phyloP scores from a whole-genome alignment of 192 early-diverging fungal genomes.

The Endogone sp. region DNA sequence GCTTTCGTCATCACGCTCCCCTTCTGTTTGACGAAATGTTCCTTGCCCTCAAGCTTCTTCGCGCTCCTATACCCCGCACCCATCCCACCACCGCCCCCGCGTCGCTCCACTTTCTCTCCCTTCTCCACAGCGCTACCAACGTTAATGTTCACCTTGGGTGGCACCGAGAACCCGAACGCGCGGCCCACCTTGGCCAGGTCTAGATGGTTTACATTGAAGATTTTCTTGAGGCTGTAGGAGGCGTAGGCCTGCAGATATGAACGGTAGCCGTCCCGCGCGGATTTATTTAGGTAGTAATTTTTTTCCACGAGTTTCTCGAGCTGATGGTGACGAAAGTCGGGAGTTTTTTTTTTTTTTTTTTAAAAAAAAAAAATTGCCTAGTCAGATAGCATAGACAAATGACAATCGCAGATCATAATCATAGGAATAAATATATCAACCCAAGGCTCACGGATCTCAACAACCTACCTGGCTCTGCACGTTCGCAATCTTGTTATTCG shows the following conservation, averaged over 20 bases:
- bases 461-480: slow-evolving; percentile 74
- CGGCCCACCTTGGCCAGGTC: slow-evolving; percentile 90
- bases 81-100: slow-evolving; percentile 18
- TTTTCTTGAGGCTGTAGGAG: slow-evolving; percentile 92
- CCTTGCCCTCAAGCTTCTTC: slow-evolving; percentile 17
- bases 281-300: slow-evolving; percentile 97
- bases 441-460: background rate
- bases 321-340: slow-evolving; percentile 35
- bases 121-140: slow-evolving; percentile 41
- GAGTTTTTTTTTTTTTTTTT: no score
- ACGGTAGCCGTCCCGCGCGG: slow-evolving; percentile 93
- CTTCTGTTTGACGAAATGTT: slow-evolving; percentile 19
- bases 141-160: slow-evolving; percentile 87
- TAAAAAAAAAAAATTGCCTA: slow-evolving; percentile 2
- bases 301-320: slow-evolving; percentile 96
- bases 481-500: slow-evolving; percentile 89
- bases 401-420: no score
- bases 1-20: slow-evolving; percentile 11
- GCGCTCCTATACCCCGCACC: slow-evolving; percentile 11
- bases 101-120: slow-evolving; percentile 17
- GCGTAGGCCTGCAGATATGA: slow-evolving; percentile 96
- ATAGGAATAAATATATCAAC: no score
- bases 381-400: slow-evolving; percentile 7
- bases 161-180: slow-evolving; percentile 94
- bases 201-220: slow-evolving; percentile 88